Evolutionary conservation across 495 filamentous ascomycete species (phyloP).

Genomic region (Penicillium crystallinum): DNA sequence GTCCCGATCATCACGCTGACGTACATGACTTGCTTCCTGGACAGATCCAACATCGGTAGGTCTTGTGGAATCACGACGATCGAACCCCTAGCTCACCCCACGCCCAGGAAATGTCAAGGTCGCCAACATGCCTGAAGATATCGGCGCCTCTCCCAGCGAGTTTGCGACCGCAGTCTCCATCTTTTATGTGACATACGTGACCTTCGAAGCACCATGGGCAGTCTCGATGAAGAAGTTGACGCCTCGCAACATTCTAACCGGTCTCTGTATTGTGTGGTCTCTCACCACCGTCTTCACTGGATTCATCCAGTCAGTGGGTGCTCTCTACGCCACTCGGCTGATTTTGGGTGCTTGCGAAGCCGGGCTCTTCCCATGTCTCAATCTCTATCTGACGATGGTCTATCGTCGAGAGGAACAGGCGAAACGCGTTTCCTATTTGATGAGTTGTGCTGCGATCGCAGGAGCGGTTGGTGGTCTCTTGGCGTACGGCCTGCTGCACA

Average conservation of each 20-base stretch:
- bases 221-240: conserved; percentile 45
- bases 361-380: conserved; percentile 63
- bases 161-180: conserved; percentile 47
- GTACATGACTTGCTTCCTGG: conserved; percentile 42
- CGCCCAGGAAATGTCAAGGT: conserved; percentile 42
- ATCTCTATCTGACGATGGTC: conserved; percentile 48
- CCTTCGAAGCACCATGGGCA: conserved; percentile 40
- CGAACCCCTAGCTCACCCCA: neutral
- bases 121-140: conserved; percentile 41
- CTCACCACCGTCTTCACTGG: conserved; percentile 50
- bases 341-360: conserved; percentile 61
- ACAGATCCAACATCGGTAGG: conserved; percentile 44
- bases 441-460: conserved; percentile 41
- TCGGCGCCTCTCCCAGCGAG: conserved; percentile 36
- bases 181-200: conserved; percentile 49
- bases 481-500: conserved; percentile 42
- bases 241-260: conserved; percentile 36
- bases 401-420: conserved; percentile 46
- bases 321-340: conserved; percentile 52
- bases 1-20: conserved; percentile 46
- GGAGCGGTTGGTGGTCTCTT: conserved; percentile 43
- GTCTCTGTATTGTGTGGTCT: conserved; percentile 45
- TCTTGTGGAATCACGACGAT: neutral
- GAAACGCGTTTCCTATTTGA: conserved; percentile 38
- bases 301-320: conserved; percentile 43